Base-by-base conservation (phyloP, 305 asterid genomes). In the Fraxinus ornus region DNA sequence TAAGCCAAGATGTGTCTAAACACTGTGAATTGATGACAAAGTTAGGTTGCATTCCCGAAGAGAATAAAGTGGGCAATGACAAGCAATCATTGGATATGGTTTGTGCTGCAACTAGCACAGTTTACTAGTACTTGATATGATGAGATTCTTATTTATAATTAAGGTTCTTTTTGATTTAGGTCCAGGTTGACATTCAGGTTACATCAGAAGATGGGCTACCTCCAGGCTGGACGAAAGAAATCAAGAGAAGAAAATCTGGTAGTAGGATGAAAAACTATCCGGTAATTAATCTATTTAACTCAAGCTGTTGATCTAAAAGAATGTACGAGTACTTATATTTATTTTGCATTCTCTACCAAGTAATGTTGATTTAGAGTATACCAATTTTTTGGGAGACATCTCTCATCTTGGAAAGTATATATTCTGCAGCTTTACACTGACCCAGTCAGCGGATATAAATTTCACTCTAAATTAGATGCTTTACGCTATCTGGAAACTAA, bases 141-240 rank as follows among this genome's bases (percentile, higher is more conserved):
- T 64, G 57, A 79, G 81, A 77, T 52, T 37, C 76, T 84, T 80
- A 28, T 21, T 55, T 68, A 79, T 17, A 64, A 64, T 30, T 81
- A 17, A 39, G 79, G 52, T 39, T 82, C 88, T 86, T 33, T 75
- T 76, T 78, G 37, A 74, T 64, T 84, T 78, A 83, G 78, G 24
- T 84, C 79, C 84, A 93, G 98, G 90, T 82, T 84, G 83, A 83
- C 71, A 55, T 57, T 81, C 86, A 82, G 85, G 80, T 76, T 39
- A 66, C 80, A 72, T 87, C 89, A 19, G 87, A 77, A 55, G 88
- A 84, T 82, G 94, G 84, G 72, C 84, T 90, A 78, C 94, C 94
- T n/a, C 83, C 91, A 75, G 97, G 97, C 80, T 94, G 98, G 98
- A 88, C 84, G 37, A 93, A 85, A 84, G 95, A 90, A 89, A 47